Base-by-base conservation (phyloP, 495 filamentous ascomycete genomes). In the Lichina pygmaea region DNA sequence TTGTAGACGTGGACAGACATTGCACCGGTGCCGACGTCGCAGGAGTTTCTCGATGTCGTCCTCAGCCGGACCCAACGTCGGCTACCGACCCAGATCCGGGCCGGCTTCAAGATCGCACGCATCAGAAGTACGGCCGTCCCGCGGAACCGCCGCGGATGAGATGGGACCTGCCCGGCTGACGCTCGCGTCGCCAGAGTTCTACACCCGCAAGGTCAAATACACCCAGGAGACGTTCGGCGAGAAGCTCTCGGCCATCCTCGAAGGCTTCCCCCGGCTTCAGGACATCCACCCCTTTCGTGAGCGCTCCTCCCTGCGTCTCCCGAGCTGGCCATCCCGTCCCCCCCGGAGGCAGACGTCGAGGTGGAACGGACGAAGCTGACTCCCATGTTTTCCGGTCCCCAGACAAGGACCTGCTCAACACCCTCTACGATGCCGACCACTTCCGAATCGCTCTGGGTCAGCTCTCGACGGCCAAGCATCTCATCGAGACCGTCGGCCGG, bases 11-110 rank as follows among this genome's bases (percentile, higher is more conserved):
- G 45, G 45, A 47, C 39, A 30, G 45, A 41, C 30, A 91, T 91
- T 56, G 71, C 78, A 43, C 86, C 91, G 48, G 89, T 97, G 51
- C 89, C 89, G 33, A 92, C 81, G 51, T 77, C 71, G 55, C 76
- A 91, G 64, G 89, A 97, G 62, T 97, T 97, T 56, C 67, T 97
- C 49, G 89, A 97, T 60, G 93, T 97, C 54, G 84, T 95, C 52
- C 72, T 97, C 49, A 86, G 79, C 51, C 70, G 86, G 51, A 97
- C 91, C 15, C 89, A 97, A 72, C 70, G 89, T 56, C 77, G 86
- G 44, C 65, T 97, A 45, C 89, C 89, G 11, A 97, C 89, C 31
- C 86, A 93, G 64, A 97, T 97, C 54, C 73, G 89, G 54, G 69
- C 84, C 42, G 89, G 89, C 48, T 97, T 97, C 67, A 81, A 93